phyloP scores from a whole-genome alignment of 1,139 yeast species.

The Yamadazyma songkhlaensis region DNA sequence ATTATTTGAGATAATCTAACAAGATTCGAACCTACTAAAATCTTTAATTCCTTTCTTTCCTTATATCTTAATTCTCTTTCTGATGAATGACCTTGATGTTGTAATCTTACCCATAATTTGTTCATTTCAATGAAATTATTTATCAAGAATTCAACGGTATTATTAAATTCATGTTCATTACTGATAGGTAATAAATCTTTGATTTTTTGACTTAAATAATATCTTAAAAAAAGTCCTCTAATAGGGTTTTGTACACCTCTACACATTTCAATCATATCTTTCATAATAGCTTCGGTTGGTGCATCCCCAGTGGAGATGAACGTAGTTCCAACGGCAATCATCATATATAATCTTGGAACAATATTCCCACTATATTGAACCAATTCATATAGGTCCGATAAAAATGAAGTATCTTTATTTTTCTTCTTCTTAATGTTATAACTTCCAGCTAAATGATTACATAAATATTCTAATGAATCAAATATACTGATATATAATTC shows the following conservation, averaged over 20 bases:
- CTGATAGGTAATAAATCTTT: constrained; percentile 62
- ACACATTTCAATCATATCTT: constrained; percentile 97
- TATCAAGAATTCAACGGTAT: constrained; percentile 70
- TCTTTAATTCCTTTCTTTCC: constrained; percentile 87
- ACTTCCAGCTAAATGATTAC: constrained; percentile 61
- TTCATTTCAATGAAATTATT: constrained; percentile 96
- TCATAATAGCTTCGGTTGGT: constrained; percentile 83
- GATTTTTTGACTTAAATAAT: constrained; percentile 82
- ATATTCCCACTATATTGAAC: constrained; percentile 96
- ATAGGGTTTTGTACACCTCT: constrained; percentile 97
- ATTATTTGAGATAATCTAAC: constrained; percentile 87
- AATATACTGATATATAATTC: constrained; percentile 84
- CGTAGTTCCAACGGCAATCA: constrained; percentile 94
- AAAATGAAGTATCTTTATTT: constrained; percentile 49
- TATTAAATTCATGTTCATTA: constrained; percentile 49
- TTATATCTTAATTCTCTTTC: constrained; percentile 71
- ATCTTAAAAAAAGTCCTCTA: constrained; percentile 83
- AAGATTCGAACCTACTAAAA: constrained; percentile 87
- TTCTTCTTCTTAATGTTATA: constrained; percentile 46
- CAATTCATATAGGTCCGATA: constrained; percentile 88
- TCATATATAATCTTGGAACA: constrained; percentile 84
- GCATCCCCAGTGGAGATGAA: constrained; percentile 78
- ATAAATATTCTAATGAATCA: constrained; percentile 74
- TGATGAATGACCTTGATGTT: constrained; percentile 91
- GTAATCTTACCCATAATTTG: constrained; percentile 93